Evolutionary conservation across 495 filamentous ascomycete genomes (phyloP), one percentile per base, ranked within the genome.

Genomic region (Evansstolkia leycettana): DNA sequence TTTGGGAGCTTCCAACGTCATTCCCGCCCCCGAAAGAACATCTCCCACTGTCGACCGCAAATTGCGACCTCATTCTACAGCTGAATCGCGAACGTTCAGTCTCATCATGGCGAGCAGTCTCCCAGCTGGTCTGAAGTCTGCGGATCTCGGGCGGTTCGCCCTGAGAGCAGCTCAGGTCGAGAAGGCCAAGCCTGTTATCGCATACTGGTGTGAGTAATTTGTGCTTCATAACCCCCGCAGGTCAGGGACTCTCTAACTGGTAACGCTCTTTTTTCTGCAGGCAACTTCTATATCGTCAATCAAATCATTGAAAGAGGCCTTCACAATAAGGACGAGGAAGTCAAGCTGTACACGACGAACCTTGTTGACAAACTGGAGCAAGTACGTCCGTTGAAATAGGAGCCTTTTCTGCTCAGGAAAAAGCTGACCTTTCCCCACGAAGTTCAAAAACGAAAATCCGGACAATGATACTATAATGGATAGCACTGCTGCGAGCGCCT

Each of bases 341-440:
- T 76, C 39, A 76, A 78, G 37, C 46, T 60, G 29, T 96, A 88
- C 52, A 93, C 87, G 1, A 83, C 76, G 16, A 64, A 62, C 15
- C 65, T 96, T 43, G 86, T 99, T 78, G 87, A 94, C 45, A 90
- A 87, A 58, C 67, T 98, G 38, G 90, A 98, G 55, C 64, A 76
- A 63, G 83, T 86, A 62, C 39, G 65, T 38, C 9, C 18, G 13
- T 18, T 15, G n/a, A n/a, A n/a, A n/a, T 3, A 10, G 18, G 11
- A 17, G 23, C 36, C 25, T 12, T 36, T 13, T 15, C 15, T 25
- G 31, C 11, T n/a, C 24, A 23, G 17, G 13, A 29, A 4, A 15
- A 2, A 10, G 25, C 42, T 54, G 37, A 55, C 32, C 1, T 7
- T 12, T 23, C n/a, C 23, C 25, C 8, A 18, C 10, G 34, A 42